phyloP scores from a whole-genome alignment of 495 filamentous ascomycete genomes.

The Gamarada debralockiae region DNA sequence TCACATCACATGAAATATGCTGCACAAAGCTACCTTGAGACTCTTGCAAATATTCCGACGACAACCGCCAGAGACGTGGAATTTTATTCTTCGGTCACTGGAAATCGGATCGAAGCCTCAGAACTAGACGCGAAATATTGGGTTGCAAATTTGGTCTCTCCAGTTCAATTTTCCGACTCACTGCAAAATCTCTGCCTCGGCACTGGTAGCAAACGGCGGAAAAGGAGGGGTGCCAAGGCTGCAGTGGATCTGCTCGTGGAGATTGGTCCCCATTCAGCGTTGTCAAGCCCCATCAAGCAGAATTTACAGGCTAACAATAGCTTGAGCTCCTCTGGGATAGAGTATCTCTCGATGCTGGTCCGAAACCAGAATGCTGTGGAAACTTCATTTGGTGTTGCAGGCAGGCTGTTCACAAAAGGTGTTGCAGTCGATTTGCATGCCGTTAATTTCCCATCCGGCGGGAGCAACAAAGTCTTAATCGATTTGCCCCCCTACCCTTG shows the following conservation, averaged over 20 bases:
- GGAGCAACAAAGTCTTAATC: constrained; percentile 27
- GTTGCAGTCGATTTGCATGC: constrained; percentile 36
- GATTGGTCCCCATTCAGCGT: constrained; percentile 60
- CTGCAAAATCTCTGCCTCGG: constrained; percentile 6
- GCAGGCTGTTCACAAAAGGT: constrained; percentile 36
- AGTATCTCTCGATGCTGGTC: constrained; percentile 35
- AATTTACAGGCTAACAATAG: constrained; percentile 38
- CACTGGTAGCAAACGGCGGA: neutral
- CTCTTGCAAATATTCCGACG: neutral
- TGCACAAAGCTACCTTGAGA: constrained; percentile 31
- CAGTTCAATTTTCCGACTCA: constrained; percentile 44
- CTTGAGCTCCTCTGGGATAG: constrained; percentile 23
- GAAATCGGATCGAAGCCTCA: constrained; percentile 9
- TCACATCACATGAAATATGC: constrained; percentile 54
- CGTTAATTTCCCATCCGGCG: constrained; percentile 34
- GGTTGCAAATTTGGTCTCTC: constrained; percentile 50
- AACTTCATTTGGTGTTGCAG: constrained; percentile 40
- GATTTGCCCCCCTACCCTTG: constrained; percentile 40
- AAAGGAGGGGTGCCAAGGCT: too few species aligned
- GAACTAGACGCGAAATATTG: constrained; percentile 33
- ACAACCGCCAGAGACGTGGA: too few species aligned
- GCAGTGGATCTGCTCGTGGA: constrained; percentile 47
- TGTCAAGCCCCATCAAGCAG: constrained; percentile 58
- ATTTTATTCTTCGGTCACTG: constrained; percentile 40
- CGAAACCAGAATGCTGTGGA: constrained; percentile 46